phyloP scores from a whole-genome alignment of 352 stramenopile species.

The Phytophthora citrophthora region DNA sequence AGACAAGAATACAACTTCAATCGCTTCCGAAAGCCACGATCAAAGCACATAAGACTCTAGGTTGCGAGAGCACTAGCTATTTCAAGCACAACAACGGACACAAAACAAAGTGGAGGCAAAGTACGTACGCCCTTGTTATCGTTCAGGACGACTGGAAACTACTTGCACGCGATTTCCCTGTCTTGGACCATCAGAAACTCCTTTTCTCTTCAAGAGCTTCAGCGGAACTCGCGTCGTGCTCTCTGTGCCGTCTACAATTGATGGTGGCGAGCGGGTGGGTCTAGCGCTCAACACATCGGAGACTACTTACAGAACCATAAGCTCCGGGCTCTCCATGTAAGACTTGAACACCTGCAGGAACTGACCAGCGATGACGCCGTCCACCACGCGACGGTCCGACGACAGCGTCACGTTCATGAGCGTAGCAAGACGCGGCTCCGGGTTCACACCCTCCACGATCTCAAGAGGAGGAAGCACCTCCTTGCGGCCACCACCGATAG shows the following conservation, averaged over 20 bases:
- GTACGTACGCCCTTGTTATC: conserved; percentile 37
- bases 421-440: conserved; percentile 90
- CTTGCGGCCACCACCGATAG: conserved; percentile 94
- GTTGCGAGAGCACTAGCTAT: conserved; percentile 23
- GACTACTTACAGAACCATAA: conserved; percentile 71
- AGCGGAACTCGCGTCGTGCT: conserved; percentile 17
- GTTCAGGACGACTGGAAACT: conserved; percentile 24
- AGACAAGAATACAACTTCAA: conserved; percentile 31
- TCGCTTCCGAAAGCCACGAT: no score
- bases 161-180: conserved; percentile 14
- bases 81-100: conserved; percentile 29
- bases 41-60: no score
- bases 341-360: conserved; percentile 97
- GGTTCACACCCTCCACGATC: conserved; percentile 57
- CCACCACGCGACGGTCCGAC: conserved; percentile 96
- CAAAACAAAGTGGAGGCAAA: conserved; percentile 20
- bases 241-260: conserved; percentile 30
- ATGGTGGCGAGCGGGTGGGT: conserved; percentile 28
- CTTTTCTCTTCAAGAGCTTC: conserved; percentile 9
- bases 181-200: conserved; percentile 2
- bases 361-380: conserved; percentile 95
- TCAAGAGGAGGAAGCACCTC: conserved; percentile 77
- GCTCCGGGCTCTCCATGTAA: conserved; percentile 97
- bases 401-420: conserved; percentile 97
- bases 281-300: conserved; percentile 31